Percentiles rank a stretch among this genome's conserved stretches.
phyloP scores from a whole-genome alignment of 2,329 filamentous ascomycete species.

The Calycina herbarum region DNA sequence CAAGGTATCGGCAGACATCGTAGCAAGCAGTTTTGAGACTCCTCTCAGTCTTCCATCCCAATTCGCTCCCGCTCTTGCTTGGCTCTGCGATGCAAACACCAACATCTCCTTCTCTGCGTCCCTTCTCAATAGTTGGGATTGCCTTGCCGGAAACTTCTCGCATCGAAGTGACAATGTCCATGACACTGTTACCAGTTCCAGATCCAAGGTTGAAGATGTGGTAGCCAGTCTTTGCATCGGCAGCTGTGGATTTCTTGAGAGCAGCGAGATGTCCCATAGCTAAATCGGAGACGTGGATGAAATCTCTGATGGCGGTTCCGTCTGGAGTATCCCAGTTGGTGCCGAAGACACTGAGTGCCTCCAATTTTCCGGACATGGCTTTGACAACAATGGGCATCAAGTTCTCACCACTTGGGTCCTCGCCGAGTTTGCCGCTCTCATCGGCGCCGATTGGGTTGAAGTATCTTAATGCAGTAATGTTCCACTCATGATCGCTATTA shows the following conservation, averaged over 20 bases:
- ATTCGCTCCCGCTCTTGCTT: slow-evolving; percentile 40
- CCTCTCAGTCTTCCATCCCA: slow-evolving; percentile 41
- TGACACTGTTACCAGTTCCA: slow-evolving; percentile 45
- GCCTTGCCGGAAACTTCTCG: slow-evolving; percentile 38
- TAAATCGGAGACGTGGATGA: slow-evolving; percentile 65
- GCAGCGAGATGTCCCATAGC: slow-evolving; percentile 63
- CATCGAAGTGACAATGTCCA: slow-evolving; percentile 43
- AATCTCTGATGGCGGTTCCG: slow-evolving; percentile 64
- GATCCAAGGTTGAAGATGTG: slow-evolving; percentile 47
- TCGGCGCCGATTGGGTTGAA: slow-evolving; percentile 68
- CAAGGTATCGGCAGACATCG: slow-evolving; percentile 21
- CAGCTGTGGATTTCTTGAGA: slow-evolving; percentile 41
- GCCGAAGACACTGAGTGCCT: slow-evolving; percentile 58
- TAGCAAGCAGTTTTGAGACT: slow-evolving; percentile 14
- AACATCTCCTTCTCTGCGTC: slow-evolving; percentile 44
- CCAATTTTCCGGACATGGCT: slow-evolving; percentile 54
- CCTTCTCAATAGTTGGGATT: slow-evolving; percentile 40
- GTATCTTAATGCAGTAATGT: slow-evolving; percentile 61
- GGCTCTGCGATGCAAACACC: slow-evolving; percentile 44
- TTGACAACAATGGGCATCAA: slow-evolving; percentile 63
- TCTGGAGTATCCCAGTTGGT: slow-evolving; percentile 64
- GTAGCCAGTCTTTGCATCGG: slow-evolving; percentile 40
- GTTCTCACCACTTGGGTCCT: slow-evolving; percentile 62
- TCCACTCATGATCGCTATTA: slow-evolving; percentile 59
- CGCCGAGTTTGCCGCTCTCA: slow-evolving; percentile 59